Percentiles rank a stretch among this genome's conserved stretches.
phyloP scores from a whole-genome alignment of 371 early-diverging fungal genomes.

The Rhizopus stolonifer region DNA sequence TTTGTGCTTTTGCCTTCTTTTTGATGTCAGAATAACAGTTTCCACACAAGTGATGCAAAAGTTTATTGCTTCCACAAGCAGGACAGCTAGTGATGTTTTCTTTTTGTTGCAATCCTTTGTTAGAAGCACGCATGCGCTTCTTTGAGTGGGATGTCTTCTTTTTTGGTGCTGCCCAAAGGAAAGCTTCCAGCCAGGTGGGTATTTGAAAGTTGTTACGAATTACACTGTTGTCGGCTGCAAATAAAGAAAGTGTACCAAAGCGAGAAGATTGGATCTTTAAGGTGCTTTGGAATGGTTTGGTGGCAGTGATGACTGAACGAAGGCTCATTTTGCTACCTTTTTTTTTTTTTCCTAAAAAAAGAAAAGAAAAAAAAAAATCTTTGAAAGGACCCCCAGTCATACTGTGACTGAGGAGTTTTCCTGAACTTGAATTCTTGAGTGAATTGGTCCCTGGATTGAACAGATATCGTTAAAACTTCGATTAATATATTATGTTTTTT shows the following conservation, averaged over 20 bases:
- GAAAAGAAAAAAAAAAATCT: constrained; percentile 3
- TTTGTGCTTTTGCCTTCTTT: constrained; percentile 30
- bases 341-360: background rate
- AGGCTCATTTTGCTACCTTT: constrained; percentile 7
- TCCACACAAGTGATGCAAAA: constrained; percentile 75
- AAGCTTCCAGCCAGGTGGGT: constrained; percentile 50
- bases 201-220: constrained; percentile 30
- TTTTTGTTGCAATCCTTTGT: constrained; percentile 75
- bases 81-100: constrained; percentile 72
- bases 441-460: background rate
- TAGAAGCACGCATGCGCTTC: constrained; percentile 83
- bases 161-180: constrained; percentile 83
- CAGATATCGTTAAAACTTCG: too few species aligned
- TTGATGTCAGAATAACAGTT: constrained; percentile 74
- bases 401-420: background rate
- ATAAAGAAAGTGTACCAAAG: constrained; percentile 19
- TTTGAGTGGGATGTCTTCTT: constrained; percentile 85
- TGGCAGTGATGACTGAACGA: constrained; percentile 2
- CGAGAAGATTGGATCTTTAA: constrained; percentile 12
- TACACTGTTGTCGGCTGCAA: constrained; percentile 6
- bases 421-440: background rate
- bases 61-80: constrained; percentile 72
- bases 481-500: too few species aligned
- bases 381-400: background rate
- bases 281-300: background rate